Conservation (phyloP, 2,329 filamentous ascomycete genomes). For the Taxawa tesnikishii region DNA sequence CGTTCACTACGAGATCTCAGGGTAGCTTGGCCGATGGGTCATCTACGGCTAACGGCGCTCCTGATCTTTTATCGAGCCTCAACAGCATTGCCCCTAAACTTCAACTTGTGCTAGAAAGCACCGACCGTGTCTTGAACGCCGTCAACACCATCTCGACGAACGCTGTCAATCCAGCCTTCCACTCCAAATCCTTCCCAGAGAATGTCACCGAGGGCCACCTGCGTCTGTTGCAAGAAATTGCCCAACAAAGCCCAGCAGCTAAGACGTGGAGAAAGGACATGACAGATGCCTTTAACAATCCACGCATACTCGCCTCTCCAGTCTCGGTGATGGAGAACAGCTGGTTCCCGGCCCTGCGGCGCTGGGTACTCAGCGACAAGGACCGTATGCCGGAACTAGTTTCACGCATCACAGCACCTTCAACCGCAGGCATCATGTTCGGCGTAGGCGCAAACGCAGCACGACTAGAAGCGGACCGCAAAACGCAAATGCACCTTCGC, state of each 20-base stretch:
- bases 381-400: slow-evolving; percentile 76
- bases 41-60: slow-evolving; percentile 40
- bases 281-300: slow-evolving; percentile 80
- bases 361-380: slow-evolving; percentile 79
- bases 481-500: slow-evolving; percentile 79
- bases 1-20: slow-evolving; percentile 64
- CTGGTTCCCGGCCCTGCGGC: slow-evolving; percentile 74
- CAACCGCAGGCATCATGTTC: slow-evolving; percentile 92
- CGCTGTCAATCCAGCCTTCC: slow-evolving; percentile 69
- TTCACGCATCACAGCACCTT: slow-evolving; percentile 66
- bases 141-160: slow-evolving; percentile 72
- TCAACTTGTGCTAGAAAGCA: slow-evolving; percentile 70
- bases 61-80: slow-evolving; percentile 67
- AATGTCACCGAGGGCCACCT: slow-evolving; percentile 65
- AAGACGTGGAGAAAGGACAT: slow-evolving; percentile 93
- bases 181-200: slow-evolving; percentile 75
- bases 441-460: slow-evolving; percentile 94
- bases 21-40: not conserved
- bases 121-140: slow-evolving; percentile 68
- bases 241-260: slow-evolving; percentile 64
- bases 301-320: slow-evolving; percentile 67
- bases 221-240: slow-evolving; percentile 62
- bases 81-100: slow-evolving; percentile 68
- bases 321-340: slow-evolving; percentile 53
- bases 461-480: slow-evolving; percentile 85